Conservation (phyloP, 176 grass and related monocot genomes). For the Lolium rigidum region DNA sequence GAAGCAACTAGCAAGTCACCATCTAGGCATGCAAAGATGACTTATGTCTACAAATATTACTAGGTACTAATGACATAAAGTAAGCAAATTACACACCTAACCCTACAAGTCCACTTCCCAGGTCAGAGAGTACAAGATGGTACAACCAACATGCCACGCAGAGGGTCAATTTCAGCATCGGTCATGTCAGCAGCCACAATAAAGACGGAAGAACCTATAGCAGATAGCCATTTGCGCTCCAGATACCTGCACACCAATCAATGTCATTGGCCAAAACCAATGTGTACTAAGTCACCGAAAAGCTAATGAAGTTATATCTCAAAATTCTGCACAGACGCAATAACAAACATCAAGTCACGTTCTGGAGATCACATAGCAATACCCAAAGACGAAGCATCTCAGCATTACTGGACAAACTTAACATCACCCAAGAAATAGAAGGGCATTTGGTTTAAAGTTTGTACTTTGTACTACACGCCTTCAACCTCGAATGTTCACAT, state of each 20-base stretch:
- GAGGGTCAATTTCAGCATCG: background rate
- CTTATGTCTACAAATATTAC: background rate
- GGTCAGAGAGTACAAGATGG: background rate
- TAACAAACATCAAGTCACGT: background rate
- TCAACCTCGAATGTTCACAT: too few species aligned
- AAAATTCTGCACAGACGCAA: background rate
- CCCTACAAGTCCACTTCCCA: background rate
- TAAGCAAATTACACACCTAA: background rate
- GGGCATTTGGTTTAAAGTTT: too few species aligned
- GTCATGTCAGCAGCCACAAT: background rate
- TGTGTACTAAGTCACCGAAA: background rate
- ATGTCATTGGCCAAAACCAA: background rate
- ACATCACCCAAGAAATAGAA: too few species aligned
- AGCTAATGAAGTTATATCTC: background rate
- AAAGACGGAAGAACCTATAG: background rate
- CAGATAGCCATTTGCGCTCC: background rate
- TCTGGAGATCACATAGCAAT: too few species aligned
- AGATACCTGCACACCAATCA: background rate
- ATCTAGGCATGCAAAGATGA: background rate
- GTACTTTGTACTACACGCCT: too few species aligned
- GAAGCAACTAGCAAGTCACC: background rate
- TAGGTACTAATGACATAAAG: background rate
- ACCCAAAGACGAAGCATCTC: too few species aligned
- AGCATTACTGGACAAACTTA: too few species aligned
- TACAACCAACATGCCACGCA: background rate